Conservation (phyloP, 495 filamentous ascomycete species). For the Parathielavia appendiculata region DNA sequence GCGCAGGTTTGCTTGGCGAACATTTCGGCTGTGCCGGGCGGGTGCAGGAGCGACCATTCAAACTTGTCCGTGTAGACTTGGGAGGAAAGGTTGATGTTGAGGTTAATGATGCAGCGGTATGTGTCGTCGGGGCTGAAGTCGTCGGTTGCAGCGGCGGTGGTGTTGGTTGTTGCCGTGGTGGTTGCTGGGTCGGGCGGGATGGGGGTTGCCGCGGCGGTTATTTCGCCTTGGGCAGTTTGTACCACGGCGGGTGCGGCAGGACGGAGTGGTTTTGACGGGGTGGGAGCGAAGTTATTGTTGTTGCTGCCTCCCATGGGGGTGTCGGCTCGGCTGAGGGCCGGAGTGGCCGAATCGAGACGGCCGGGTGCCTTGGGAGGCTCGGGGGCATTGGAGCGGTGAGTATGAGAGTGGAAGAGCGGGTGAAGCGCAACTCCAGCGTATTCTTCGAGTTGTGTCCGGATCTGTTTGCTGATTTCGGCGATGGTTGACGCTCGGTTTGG, state of each 20-base stretch:
- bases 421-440: constrained; percentile 93
- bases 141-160: constrained; percentile 12
- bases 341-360: constrained; percentile 36
- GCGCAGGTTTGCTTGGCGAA: constrained; percentile 91
- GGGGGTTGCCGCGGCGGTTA: constrained; percentile 28
- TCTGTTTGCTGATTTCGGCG: constrained; percentile 81
- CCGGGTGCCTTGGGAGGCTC: constrained; percentile 38
- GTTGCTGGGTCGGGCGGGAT: constrained; percentile 21
- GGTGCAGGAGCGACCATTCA: constrained; percentile 94
- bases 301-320: constrained; percentile 45
- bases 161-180: constrained; percentile 26
- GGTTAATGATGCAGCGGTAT: constrained; percentile 81
- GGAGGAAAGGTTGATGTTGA: constrained; percentile 90
- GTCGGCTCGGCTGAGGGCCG: constrained; percentile 41
- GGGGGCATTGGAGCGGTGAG: constrained; percentile 34
- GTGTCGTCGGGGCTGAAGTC: constrained; percentile 75
- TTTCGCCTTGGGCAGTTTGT: constrained; percentile 25
- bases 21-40: constrained; percentile 81
- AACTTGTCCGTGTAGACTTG: constrained; percentile 95
- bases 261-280: constrained; percentile 27
- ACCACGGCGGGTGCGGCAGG: constrained; percentile 20
- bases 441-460: constrained; percentile 91
- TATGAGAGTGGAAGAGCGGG: constrained; percentile 72
- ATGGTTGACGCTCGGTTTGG: constrained; percentile 64
- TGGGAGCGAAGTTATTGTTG: constrained; percentile 28